Evolutionary conservation across 805 yeast genomes (phyloP), one percentile per base, ranked within the genome.

Genomic region (Hanseniaspora singularis): DNA sequence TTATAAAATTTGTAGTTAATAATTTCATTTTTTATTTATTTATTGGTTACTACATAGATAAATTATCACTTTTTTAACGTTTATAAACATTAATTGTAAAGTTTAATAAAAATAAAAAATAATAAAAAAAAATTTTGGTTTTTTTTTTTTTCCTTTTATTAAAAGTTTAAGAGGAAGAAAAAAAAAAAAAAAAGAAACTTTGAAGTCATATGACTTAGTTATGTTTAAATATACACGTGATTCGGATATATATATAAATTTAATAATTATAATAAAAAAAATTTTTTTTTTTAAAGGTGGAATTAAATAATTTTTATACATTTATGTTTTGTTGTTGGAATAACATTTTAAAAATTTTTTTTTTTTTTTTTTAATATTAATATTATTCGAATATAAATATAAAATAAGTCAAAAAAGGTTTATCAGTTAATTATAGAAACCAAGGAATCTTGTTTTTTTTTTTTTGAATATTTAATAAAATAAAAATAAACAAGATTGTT

Each of bases 1-100:
- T 86, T 52, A 92, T 94, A 64, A 92, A 92, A 64, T 92, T 92
- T 11, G 96, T 84, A n/a, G 98, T 89, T 23, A 92, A 68, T 57
- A 89, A 77, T 66, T 92, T 89, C 98, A 89, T 89, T 15, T 20
- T 18, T 15, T 34, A 19, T 8, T 28, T 28, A 4, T 33, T 6
- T 36, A 7, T 23, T 36, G 27, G 16, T 10, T 36, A 24, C 9
- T 33, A 5, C 9, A 9, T 16, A 9, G 11, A 26, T 8, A 26
- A 26, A 26, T n/a, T n/a, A n/a, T n/a, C n/a, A n/a, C n/a, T n/a
- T n/a, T n/a, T n/a, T n/a, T n/a, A n/a, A n/a, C n/a, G n/a, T n/a
- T n/a, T n/a, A n/a, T n/a, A n/a, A n/a, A n/a, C n/a, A n/a, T n/a
- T n/a, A n/a, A n/a, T n/a, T n/a, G n/a, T n/a, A n/a, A n/a, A n/a